A percentile compares a stretch with the other conserved stretches of the same genome.
These are phyloP conservation scores for Zoysia matrella DNA, from an alignment of 202 grass and related monocot species.

Conservation along the genomic window DNA sequence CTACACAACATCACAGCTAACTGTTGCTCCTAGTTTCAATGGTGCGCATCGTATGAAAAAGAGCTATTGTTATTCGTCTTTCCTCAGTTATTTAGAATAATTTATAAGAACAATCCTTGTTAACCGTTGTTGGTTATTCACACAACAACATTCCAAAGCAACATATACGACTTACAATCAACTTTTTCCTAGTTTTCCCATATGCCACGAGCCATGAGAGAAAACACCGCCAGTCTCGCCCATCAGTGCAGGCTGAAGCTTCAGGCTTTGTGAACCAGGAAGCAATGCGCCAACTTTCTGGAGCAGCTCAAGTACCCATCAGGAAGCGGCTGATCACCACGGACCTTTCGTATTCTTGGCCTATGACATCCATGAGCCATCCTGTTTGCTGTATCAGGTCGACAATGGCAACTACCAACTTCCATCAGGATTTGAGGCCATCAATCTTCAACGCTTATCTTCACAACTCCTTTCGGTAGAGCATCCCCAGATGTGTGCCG, in stretches of 20 bases:
- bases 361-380: background rate
- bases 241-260: conserved; percentile 1
- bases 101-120: too few relatives aligned
- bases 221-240: background rate
- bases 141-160: background rate
- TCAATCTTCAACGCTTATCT: conserved; percentile 51
- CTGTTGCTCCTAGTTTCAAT: too few relatives aligned
- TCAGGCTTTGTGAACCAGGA: conserved; percentile 1
- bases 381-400: background rate
- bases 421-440: conserved; percentile 23
- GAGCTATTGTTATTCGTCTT: too few relatives aligned
- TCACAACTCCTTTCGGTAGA: conserved; percentile 37
- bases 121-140: background rate
- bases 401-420: conserved; percentile 19
- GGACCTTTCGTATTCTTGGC: background rate
- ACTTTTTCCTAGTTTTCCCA: too few relatives aligned
- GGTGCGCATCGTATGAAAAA: too few relatives aligned
- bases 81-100: too few relatives aligned
- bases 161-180: too few relatives aligned
- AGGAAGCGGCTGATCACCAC: background rate
- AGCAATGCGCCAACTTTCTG: background rate
- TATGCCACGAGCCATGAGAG: background rate
- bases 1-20: too few relatives aligned
- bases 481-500: conserved; percentile 46
- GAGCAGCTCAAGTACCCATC: background rate